Evolutionary conservation across 2,329 filamentous ascomycete genomes (phyloP), one percentile per base, ranked within the genome.

Genomic region (Trematosphaeria pertusa): DNA sequence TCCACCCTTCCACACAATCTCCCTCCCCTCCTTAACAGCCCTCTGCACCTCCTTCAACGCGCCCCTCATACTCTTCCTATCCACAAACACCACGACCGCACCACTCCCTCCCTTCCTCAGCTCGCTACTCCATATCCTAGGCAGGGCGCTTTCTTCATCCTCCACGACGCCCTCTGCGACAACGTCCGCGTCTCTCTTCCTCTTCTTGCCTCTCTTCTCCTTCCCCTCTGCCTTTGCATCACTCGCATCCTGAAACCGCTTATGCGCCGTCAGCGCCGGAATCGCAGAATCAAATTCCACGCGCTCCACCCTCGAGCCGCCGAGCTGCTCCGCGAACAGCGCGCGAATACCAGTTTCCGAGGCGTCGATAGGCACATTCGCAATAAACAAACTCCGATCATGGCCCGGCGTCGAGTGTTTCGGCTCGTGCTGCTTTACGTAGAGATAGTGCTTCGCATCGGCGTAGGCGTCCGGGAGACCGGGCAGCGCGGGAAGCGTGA

Each of bases 301-400:
- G 41, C 77, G 79, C 70, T 96, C 90, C 37, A 97, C 88, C 36
- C 88, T 81, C 2, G 88, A 89, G 0, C 87, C 85, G 7, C 89
- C 88, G 0, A 97, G 80, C 12, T 95, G 82, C 1, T 81, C 78
- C 1, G 83, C 76, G 59, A 97, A 95, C 0, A 97, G 75, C 32
- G 85, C 79, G 34, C 90, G 86, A 32, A 97, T 80, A 61, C 92
- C 89, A 1, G 78, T 71, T 46, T 90, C 86, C 4, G 90, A 95
- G 48, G 90, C 87, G 67, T 97, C 92, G 53, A 87, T 79, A 5
- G 94, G 94, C 1, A 95, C 76, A 64, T 99, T 97, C 54, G 92
- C 88, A n/a, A 96, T 69, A 73, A 96, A 99, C 14, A 99, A 80
- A 51, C 89, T 91, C 59, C 92, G 86, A 70, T 88, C 82, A 43